Base-by-base conservation (phyloP, 345 rosid species). In the Gossypium rotundifolium region DNA sequence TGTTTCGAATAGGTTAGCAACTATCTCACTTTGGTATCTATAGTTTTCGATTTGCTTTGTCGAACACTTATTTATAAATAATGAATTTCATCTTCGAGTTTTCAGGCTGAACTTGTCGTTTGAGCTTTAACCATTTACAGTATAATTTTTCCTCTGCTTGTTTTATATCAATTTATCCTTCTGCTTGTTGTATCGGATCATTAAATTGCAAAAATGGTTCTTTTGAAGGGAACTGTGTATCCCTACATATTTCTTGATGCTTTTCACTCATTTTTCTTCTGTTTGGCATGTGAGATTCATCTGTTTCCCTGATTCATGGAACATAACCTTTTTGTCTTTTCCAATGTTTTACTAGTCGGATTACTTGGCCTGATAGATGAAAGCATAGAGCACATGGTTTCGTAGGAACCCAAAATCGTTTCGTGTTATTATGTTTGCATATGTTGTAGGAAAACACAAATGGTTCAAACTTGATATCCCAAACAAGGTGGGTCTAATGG, bases 1-100 rank as follows among this genome's bases (percentile, higher is more conserved):
- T 62, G 66, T 72, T 38, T 38, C 55, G 61, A 60, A 74, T 60
- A 70, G 81, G 67, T 64, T 45, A 76, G 68, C 75, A 48, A 65
- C 66, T 72, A 71, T 65, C 66, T 45, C 70, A 22, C 65, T 13
- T 45, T 60, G 76, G 33, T 60, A 33, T 68, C 58, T 73, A 52
- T 72, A 76, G 72, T 68, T 62, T 66, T 60, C 23, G 57, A 62
- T 58, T 74, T 74, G 65, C 51, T 75, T 68, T 77, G 12, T 9
- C 22, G n/a, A 74, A 72, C n/a, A n/a, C 68, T 65, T 72, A 11
- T 67, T 75, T 23, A 33, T 10, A 20, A 78, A 53, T 74, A 78
- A 74, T 83, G 67, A 76, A 71, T 72, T 20, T 27, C 62, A 71
- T 71, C 29, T 27, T 27, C 3, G 3, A 27, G 29, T 27, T 27